Evolutionary conservation across 805 yeast genomes (phyloP), one percentile per base, ranked within the genome.

Genomic region (Yarrowia hollandica): DNA sequence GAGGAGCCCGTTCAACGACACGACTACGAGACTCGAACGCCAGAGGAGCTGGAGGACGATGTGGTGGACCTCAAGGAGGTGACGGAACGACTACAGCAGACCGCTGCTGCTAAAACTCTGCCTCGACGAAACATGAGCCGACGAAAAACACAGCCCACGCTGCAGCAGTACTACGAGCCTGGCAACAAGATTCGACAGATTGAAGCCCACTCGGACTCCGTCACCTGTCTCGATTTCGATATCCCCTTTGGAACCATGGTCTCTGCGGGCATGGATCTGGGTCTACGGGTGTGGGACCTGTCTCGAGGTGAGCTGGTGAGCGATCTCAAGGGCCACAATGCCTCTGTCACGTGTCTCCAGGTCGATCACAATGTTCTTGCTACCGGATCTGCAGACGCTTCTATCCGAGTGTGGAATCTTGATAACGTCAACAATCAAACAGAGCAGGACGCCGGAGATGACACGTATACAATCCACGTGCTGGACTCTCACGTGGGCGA

Each of bases 261-360:
- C 1, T 80, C 91, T 14, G 89, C 96, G 0, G 82, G 90, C 11
- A 72, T 82, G 64, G 96, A 90, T 68, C 88, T 85, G 68, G 81
- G 86, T 0, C 85, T 90, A 3, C 79, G 85, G 63, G 86, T 90
- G 4, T 90, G 96, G 96, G 96, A 90, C 73, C 71, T 86, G 65
- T 79, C 85, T 34, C 75, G 80, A 25, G 79, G 82, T 10, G 75
- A 74, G 60, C 78, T 80, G 50, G 66, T 73, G 22, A 84, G 84
- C 1, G 66, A 74, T 28, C 72, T 86, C 50, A 79, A 75, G 57
- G 90, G 90, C 16, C 92, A 86, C 66, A 60, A 68, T 12, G 82
- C 87, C 0, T 72, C 82, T 6, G 85, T 86, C 5, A 74, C 73
- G 44, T 82, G 86, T 64, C 71, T 86, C 71, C 84, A 82, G 65